Evolutionary conservation across 306 rosid genomes (phyloP).

Genomic region (Fagus crenata): DNA sequence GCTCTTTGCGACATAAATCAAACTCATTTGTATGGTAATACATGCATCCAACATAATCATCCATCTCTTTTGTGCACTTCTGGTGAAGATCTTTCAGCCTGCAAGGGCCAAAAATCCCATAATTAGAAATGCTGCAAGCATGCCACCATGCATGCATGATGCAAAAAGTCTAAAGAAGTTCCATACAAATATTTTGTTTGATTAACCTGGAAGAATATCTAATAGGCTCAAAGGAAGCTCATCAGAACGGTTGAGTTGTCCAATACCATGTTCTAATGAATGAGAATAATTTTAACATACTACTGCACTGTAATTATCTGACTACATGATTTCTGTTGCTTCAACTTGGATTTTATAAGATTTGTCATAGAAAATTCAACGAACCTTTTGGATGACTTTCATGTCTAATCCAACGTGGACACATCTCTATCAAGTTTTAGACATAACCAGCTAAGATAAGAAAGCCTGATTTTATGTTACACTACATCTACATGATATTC

Average conservation of each 20-base stretch:
- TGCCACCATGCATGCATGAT: background rate
- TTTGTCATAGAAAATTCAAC: background rate
- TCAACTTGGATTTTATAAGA: background rate
- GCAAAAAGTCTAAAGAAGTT: background rate
- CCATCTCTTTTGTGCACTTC: slow-evolving; percentile 94
- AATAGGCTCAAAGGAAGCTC: background rate
- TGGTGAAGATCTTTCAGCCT: slow-evolving; percentile 93
- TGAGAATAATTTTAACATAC: background rate
- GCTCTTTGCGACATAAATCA: slow-evolving; percentile 95
- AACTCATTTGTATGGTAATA: slow-evolving; percentile 92
- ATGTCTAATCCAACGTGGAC: background rate
- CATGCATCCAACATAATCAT: slow-evolving; percentile 85
- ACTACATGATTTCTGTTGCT: too few relatives aligned
- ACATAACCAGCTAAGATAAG: background rate
- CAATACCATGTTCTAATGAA: background rate
- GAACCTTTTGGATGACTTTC: background rate
- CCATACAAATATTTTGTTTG: background rate
- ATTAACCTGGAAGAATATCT: background rate
- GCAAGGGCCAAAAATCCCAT: slow-evolving; percentile 34
- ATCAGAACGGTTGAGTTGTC: background rate
- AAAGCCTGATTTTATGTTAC: background rate
- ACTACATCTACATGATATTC: background rate
- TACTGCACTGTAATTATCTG: background rate
- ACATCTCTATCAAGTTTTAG: background rate
- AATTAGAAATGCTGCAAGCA: background rate